Evolutionary conservation across 164 flowering plant species (phyloP), one percentile per base, ranked within the genome.

Genomic region (Buxus sempervirens): DNA sequence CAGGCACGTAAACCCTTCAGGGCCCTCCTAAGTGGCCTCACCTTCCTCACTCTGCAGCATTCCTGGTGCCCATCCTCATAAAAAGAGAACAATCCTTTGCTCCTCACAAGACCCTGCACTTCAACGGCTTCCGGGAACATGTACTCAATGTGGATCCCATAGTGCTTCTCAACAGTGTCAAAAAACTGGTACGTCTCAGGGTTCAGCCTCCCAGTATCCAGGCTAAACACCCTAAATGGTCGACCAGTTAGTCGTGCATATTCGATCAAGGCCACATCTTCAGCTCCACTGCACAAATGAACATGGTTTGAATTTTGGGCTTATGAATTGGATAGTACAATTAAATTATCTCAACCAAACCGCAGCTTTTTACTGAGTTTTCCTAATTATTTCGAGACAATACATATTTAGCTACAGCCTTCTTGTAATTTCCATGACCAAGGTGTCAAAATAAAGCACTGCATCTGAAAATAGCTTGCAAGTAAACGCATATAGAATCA

Each of bases 1-100:
- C 99, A 95, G 19, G 99, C 99, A 2, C 82, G 82, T 6, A 95
- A 75, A 1, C 97, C 97, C 78, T 85, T 92, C 0, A 95, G 88
- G 2, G 97, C 99, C 62, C 97, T 76, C 78, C 93, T 82, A 60
- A 95, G 70, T 26, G 99, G 99, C 67, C 97, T 82, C 32, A 95
- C 99, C 67, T 95, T 95, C 76, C 99, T 86, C 32, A 90, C 87
- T 55, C 97, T 82, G 86, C 99, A 95, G 86, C 99, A 95, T 66
- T 95, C 99, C 54, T 90, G 96, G 77, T 95, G 97, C 27, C 99
- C 99, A 70, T 92, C 98, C 53, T 89, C 96, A 38, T 90, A 92
- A 73, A 92, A 92, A 0, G 98, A 92, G 74, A 95, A 95, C 27
- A 92, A 76, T 0, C 98, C 98, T 74, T 92, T 95, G 78, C 36